These are phyloP conservation scores for Myriosclerotinia curreyana DNA, from an alignment of 2,329 filamentous ascomycete species.

Conservation along the genomic window DNA sequence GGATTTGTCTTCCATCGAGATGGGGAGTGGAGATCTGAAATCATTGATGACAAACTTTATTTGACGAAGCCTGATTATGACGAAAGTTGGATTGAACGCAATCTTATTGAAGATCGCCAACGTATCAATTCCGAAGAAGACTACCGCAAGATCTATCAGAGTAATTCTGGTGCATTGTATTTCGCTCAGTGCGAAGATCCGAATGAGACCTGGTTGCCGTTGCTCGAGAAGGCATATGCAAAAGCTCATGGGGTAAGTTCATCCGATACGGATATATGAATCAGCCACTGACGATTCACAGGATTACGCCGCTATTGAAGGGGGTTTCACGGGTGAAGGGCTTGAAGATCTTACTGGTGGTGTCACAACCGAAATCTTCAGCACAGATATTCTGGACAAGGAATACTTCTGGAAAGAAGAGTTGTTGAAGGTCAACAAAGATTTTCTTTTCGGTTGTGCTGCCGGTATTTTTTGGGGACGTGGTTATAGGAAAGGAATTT, in stretches of 20 bases:
- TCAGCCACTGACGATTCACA: conserved; percentile 16
- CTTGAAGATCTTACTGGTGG: conserved; percentile 63
- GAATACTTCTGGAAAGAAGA: conserved; percentile 83
- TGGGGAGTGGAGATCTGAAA: conserved; percentile 81
- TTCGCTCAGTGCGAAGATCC: conserved; percentile 73
- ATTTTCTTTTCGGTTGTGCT: conserved; percentile 70
- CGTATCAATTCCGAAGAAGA: conserved; percentile 55
- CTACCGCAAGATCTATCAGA: conserved; percentile 46
- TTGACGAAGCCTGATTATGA: conserved; percentile 79
- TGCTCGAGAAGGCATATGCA: conserved; percentile 80
- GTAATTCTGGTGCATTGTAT: conserved; percentile 72
- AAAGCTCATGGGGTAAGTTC: conserved; percentile 63
- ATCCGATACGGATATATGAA: not conserved
- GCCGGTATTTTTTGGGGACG: conserved; percentile 44
- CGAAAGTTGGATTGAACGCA: conserved; percentile 61
- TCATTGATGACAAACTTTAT: conserved; percentile 87
- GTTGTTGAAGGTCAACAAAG: conserved; percentile 73
- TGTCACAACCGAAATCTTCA: conserved; percentile 66
- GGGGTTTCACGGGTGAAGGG: conserved; percentile 61
- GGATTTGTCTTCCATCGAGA: conserved; percentile 85
- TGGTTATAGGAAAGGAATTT: conserved; percentile 50
- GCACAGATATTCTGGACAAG: conserved; percentile 70
- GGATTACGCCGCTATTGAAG: conserved; percentile 72
- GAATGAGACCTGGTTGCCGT: conserved; percentile 78
- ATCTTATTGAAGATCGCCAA: conserved; percentile 71